These are phyloP conservation scores for Moniliella sp. DNA, from an alignment of 1,284 basidiomycete genomes.

Conservation along the genomic window DNA sequence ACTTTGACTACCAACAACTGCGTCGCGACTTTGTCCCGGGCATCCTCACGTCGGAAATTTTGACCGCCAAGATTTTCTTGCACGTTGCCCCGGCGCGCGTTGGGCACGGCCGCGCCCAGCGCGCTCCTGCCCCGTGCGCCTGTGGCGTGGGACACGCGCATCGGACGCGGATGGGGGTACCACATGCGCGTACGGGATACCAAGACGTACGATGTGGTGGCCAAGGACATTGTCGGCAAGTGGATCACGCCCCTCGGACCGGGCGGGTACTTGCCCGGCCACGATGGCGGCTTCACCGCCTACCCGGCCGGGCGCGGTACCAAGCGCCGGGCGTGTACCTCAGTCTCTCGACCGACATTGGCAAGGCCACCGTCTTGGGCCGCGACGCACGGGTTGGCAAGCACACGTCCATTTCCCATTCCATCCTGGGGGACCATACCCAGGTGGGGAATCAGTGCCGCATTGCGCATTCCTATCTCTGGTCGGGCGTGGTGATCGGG, in stretches of 20 bases:
- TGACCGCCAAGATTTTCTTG: slow-evolving; percentile 82
- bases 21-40: slow-evolving; percentile 82
- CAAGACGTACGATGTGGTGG: slow-evolving; percentile 20
- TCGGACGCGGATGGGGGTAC: slow-evolving; percentile 9
- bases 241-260: slow-evolving; percentile 89
- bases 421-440: slow-evolving; percentile 18
- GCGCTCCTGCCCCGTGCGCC: neutral
- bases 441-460: slow-evolving; percentile 47
- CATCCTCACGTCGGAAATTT: slow-evolving; percentile 77
- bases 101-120: slow-evolving; percentile 1
- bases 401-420: slow-evolving; percentile 7
- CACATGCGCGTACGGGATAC: slow-evolving; percentile 19
- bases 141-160: slow-evolving; percentile 2
- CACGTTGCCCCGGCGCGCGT: slow-evolving; percentile 48
- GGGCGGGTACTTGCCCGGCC: slow-evolving; percentile 71
- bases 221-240: slow-evolving; percentile 66
- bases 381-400: slow-evolving; percentile 47
- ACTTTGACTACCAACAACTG: slow-evolving; percentile 88
- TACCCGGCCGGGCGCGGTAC: too few relatives aligned
- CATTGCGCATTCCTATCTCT: too few relatives aligned
- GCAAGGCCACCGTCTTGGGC: slow-evolving; percentile 55
- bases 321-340: too few relatives aligned
- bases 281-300: too few relatives aligned
- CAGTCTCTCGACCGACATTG: slow-evolving; percentile 45
- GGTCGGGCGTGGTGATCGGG: too few relatives aligned